Evolutionary conservation across 1,139 yeast genomes (phyloP), one percentile per base, ranked within the genome.

Genomic region (Yamadazyma spencermartinsiae): DNA sequence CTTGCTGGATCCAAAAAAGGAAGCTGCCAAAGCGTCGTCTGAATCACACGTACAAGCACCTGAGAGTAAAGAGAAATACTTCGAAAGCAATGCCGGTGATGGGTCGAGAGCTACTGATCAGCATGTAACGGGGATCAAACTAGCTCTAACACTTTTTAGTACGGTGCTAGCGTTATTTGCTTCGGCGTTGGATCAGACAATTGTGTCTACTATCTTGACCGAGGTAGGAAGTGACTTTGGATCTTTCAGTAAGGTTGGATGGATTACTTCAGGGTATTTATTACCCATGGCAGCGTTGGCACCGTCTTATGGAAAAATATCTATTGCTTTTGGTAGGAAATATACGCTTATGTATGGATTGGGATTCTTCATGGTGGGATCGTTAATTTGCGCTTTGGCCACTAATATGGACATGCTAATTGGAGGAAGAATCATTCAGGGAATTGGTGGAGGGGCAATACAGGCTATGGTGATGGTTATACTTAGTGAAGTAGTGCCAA

Each of bases 371-470:
- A 84, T 79, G 52, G 52, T 73, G 2, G 89, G 89, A 0, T 80
- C 87, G 2, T 65, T 83, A 36, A 60, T 83, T 3, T 68, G 80
- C 25, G 90, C 81, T 0, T 55, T 81, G 4, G 66, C 89, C 0
- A 65, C 56, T 14, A 68, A 69, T 28, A 80, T 82, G 80, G 65
- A 71, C 46, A 74, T 76, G 70, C 60, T 84, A 38, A 80, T 85
- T 43, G 87, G 80, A 1, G 90, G 88, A 1, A 68, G 92, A 49
- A 82, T 80, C 5, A 62, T 85, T 25, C 81, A 82, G 37, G 94
- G 94, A 39, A 52, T 80, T 34, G 94, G 92, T 12, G 90, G 84
- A 7, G 85, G 87, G 28, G 86, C 86, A 8, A 72, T 82, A 31
- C 80, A 78, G 47, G 69, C 82, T 2, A 63, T 82, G 65, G 78